Base-by-base conservation (phyloP, 257 asterid genomes). In the Perilla frutescens region DNA sequence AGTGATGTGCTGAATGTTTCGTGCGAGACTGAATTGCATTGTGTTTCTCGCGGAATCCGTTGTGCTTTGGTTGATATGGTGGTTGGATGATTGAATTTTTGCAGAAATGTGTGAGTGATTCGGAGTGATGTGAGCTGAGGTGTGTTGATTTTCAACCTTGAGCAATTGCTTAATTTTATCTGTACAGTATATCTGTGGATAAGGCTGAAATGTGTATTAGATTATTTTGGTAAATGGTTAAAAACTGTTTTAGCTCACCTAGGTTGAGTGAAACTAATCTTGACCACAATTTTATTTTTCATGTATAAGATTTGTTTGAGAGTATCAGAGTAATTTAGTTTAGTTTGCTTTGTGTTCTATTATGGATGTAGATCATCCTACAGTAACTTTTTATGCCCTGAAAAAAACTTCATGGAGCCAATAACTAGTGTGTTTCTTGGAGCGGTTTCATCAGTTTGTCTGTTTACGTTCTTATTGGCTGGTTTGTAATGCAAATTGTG, bases 31-130 rank as follows among this genome's bases (percentile, higher is more conserved):
- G 29, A 7, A 8, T 59, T 41, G 14, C 36, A 36, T 53, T 68
- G 47, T 6, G 6, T 43, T 43, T 57, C 6, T 65, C 8, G 51
- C 41, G 26, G 65, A 48, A 37, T 56, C 20, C 13, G 56, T 39
- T 47, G 63, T 4, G 10, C 0, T 47, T 64, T 13, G 41, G 63
- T 65, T 34, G 67, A 43, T 56, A 2, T 56, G 62, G 72, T 37
- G 66, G 62, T 70, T 62, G 66, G 40, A 45, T 62, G 47, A 36
- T 47, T 72, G 71, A 50, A 36, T 66, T 66, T 4, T 44, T 44
- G 65, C 31, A 15, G 66, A 31, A 43, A 41, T 54, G 62, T 56
- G 73, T 2, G 63, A 32, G 12, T 53, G 26, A 20, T 54, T 51
- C 26, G 49, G 55, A 34, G 44, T 69, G 60, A 15, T 79, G 71